Evolutionary conservation across 164 flowering plant genomes (phyloP).

Genomic region (Protea cynaroides): DNA sequence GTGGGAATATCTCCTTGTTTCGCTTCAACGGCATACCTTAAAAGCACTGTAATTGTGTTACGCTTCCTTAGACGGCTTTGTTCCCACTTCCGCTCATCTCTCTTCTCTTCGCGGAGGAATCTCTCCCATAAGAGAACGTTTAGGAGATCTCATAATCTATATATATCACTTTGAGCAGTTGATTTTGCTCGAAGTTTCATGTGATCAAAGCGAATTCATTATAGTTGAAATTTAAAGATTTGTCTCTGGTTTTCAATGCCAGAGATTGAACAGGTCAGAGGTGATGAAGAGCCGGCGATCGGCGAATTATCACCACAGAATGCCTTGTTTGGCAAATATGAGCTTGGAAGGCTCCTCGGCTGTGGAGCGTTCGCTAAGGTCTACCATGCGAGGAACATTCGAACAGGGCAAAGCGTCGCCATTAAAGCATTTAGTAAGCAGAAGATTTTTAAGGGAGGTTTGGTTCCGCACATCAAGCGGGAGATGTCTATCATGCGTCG

Average conservation of each 20-base stretch:
- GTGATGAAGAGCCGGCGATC: neutral
- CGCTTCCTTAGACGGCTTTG: no score
- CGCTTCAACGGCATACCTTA: no score
- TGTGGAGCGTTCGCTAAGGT: slow-evolving; percentile 74
- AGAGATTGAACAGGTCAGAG: neutral
- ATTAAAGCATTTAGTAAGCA: slow-evolving; percentile 56
- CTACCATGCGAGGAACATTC: slow-evolving; percentile 48
- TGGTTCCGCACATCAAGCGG: slow-evolving; percentile 33
- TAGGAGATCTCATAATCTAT: no score
- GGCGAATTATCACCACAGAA: slow-evolving; percentile 1
- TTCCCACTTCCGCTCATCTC: no score
- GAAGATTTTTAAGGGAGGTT: slow-evolving; percentile 29
- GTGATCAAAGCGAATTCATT: no score
- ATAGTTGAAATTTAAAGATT: neutral
- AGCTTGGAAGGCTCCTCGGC: slow-evolving; percentile 58
- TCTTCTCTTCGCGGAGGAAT: no score
- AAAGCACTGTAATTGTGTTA: no score
- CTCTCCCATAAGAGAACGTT: no score
- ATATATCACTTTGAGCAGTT: no score
- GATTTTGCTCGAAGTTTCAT: no score
- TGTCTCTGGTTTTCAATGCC: slow-evolving; percentile 2
- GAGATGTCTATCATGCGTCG: slow-evolving; percentile 68
- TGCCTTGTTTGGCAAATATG: slow-evolving; percentile 46
- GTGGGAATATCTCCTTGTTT: no score
- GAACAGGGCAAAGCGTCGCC: slow-evolving; percentile 59